Base-by-base conservation (phyloP, 176 grass and related monocot species). In the Ensete glaucum region DNA sequence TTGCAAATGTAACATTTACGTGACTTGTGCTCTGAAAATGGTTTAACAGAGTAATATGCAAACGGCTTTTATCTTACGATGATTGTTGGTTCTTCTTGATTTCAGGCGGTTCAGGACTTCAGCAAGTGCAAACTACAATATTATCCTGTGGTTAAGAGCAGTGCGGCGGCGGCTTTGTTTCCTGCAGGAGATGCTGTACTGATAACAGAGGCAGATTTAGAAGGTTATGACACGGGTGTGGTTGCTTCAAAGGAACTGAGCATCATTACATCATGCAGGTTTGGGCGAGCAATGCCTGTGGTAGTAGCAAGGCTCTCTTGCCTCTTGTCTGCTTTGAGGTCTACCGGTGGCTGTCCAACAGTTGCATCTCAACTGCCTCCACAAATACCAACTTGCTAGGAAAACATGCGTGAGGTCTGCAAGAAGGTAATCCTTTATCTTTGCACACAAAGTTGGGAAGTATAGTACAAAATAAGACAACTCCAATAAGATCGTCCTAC, bases 21-120 rank as follows among this genome's bases (percentile, higher is more conserved):
- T 34, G 3, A 34, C 3, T 8, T 8, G 57, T 60, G n/a, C 9
- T 60, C 16, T 60, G 5, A 13, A 58, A 58, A 58, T 58, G 54
- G 16, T 43, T 43, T 43, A 6, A 43, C 34, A 8, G n/a, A 19
- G 11, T 69, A 23, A 14, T 53, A 3, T 15, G 16, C 12, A 25
- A 3, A 6, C 13, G 25, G 43, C 9, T 9, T 24, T n/a, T 19
- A 20, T n/a, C 6, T 19, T 17, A 0, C 8, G 69, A n/a, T 62
- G 25, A 53, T 64, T 67, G 59, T 27, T 76, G 27, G 65, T 2
- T n/a, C 50, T 49, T 78, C 22, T 84, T 77, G 54, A 80, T 48
- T 55, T 71, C 77, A 98, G 90, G 94, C 69, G 12, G 94, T 98
- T 63, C 52, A 93, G 80, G 85, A 90, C 81, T 97, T 88, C 80